Base-by-base conservation (phyloP, 2,329 filamentous ascomycete species). In the Aspergillus caelatus region DNA sequence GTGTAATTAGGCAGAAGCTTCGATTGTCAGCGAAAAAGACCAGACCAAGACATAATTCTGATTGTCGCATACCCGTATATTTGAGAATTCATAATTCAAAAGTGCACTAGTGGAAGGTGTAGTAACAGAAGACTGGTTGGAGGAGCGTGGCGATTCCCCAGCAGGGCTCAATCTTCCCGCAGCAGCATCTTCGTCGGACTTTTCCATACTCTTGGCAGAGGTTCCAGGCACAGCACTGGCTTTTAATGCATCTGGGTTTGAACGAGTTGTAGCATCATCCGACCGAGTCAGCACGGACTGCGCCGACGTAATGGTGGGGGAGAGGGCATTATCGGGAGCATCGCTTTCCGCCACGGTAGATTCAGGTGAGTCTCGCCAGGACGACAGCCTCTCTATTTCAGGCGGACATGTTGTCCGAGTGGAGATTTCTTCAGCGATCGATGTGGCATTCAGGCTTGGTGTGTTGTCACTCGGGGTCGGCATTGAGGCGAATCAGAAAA, bases 1-100 rank as follows among this genome's bases (percentile, higher is more conserved):
- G 92, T 89, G n/a, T 91, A 89, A 60, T 89, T 89, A 3, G 93
- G 91, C 62, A 91, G 85, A 67, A 91, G 84, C 91, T 94, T 69
- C 61, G n/a, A 39, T 60, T 43, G 61, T 73, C 58, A 74, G 66
- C 61, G 12, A 57, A 62, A 46, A 46, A 59, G 50, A 50, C 58
- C 19, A 56, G 36, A 36, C 57, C 57, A 62, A 34, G 46, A 46
- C n/a, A 28, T 48, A 48, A 32, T 61, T 34, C 23, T 53, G 32
- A 45, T 59, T 21, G 32, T 50, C 39, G 63, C 62, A 62, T 83
- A 88, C 86, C 76, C 86, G 79, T 60, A 84, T 75, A 66, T 83
- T 85, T 1, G 85, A 86, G 63, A 83, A 85, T 62, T 86, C 84
- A 69, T 83, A 85, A 43, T 82, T 83, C 71, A 84, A 78, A 11